Conservation (phyloP, 441 rosid species). For the Eutrema salsugineum region DNA sequence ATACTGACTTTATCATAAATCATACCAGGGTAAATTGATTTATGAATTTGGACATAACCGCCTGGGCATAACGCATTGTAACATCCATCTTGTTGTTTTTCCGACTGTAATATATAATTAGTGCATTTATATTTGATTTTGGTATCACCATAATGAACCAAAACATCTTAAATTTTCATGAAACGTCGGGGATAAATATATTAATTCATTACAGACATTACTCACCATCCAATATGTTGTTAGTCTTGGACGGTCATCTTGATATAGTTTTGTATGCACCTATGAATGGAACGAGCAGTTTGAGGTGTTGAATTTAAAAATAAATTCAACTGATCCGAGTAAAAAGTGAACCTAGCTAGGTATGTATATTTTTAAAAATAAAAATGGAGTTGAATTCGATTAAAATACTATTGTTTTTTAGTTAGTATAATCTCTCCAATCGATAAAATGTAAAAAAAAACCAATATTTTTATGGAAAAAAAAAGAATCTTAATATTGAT, state of each 20-base stretch:
- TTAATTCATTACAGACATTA: not conserved
- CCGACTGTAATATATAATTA: constrained; percentile 12
- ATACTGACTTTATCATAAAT: constrained; percentile 9
- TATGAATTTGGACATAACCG: constrained; percentile 22
- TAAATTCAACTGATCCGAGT: not conserved
- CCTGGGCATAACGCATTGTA: constrained; percentile 27
- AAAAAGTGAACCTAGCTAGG: not conserved
- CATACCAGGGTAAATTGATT: constrained; percentile 27
- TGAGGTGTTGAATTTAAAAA: not conserved
- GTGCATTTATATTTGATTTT: not conserved
- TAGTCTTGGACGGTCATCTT: constrained; percentile 22
- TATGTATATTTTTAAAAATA: no score
- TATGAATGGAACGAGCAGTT: not conserved
- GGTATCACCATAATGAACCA: not conserved
- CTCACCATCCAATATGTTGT: constrained; percentile 26
- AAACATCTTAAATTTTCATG: not conserved
- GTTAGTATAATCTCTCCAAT: not conserved
- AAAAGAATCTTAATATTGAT: not conserved
- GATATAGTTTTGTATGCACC: constrained; percentile 17
- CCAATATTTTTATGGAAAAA: no score
- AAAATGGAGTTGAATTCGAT: no score
- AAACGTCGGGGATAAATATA: not conserved
- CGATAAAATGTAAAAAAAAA: not conserved
- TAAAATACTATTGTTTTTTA: not conserved
- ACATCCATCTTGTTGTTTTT: constrained; percentile 12